Percentiles rank a stretch among this genome's conserved stretches.
These are phyloP conservation scores for Coffea canephora DNA, from an alignment of 257 asterid genomes.

Conservation along the genomic window DNA sequence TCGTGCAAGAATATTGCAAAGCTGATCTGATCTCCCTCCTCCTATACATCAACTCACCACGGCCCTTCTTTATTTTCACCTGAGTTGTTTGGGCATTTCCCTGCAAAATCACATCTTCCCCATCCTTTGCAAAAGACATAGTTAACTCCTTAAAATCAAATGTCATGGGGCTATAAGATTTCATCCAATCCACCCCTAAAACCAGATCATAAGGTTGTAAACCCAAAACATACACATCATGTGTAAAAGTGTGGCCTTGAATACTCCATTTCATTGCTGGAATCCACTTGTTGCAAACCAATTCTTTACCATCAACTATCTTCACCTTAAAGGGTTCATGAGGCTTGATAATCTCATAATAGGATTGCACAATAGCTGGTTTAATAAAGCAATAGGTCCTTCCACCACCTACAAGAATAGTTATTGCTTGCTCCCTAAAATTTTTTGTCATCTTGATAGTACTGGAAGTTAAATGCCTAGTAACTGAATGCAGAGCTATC, in stretches of 20 bases:
- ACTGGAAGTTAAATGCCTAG: neutral
- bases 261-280: neutral
- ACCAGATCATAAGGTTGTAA: neutral
- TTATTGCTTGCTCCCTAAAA: rapidly evolving
- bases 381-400: neutral
- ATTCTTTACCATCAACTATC: neutral
- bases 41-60: no score
- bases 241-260: neutral
- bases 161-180: neutral
- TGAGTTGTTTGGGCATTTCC: rapidly evolving
- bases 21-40: no score
- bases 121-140: neutral
- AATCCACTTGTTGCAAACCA: neutral
- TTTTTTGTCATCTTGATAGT: neutral
- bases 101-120: neutral
- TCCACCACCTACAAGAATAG: neutral
- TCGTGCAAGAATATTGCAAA: no score
- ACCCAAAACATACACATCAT: neutral
- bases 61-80: neutral
- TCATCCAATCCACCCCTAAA: neutral
- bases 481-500: neutral
- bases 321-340: neutral
- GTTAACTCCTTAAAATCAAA: neutral
- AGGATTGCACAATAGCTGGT: neutral
- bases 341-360: no score